Conservation (phyloP, 225 moss, liverwort and hornwort genomes). For the Bryum argenteum region DNA sequence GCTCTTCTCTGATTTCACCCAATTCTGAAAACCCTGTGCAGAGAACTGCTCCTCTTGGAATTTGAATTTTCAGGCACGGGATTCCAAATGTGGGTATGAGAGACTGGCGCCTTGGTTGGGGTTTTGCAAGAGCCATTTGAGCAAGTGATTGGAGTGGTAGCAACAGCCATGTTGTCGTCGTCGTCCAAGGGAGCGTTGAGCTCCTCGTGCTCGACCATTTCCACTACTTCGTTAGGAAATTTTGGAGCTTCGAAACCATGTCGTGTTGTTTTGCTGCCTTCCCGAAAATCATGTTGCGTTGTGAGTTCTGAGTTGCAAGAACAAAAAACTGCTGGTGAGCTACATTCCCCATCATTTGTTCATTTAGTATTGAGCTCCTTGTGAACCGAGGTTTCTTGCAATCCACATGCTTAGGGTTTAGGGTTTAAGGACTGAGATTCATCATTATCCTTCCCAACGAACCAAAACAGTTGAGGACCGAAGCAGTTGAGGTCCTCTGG, state of each 20-base stretch:
- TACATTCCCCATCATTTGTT: neutral
- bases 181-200: slow-evolving; percentile 39
- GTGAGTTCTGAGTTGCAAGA: slow-evolving; percentile 39
- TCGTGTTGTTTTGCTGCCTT: slow-evolving; percentile 1
- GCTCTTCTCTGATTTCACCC: neutral
- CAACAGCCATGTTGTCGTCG: slow-evolving; percentile 38
- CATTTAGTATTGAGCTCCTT: neutral
- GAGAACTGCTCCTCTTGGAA: too few relatives aligned
- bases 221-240: slow-evolving; percentile 7
- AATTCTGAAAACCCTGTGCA: too few relatives aligned
- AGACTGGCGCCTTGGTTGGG: slow-evolving; percentile 11
- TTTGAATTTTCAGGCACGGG: neutral
- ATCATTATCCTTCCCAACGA: neutral
- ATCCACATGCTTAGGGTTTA: slow-evolving; percentile 21
- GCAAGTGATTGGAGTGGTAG: too few relatives aligned
- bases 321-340: slow-evolving; percentile 48
- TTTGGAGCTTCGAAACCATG: slow-evolving; percentile 29
- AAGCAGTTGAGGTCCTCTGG: too few relatives aligned
- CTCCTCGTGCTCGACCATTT: slow-evolving; percentile 23
- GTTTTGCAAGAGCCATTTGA: slow-evolving; percentile 9
- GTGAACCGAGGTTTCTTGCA: neutral
- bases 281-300: slow-evolving; percentile 32
- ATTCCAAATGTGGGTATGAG: slow-evolving; percentile 34
- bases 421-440: slow-evolving; percentile 25
- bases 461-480: too few relatives aligned